phyloP scores from a whole-genome alignment of 148 eudicot genomes.

The Chenopodium suecicum region DNA sequence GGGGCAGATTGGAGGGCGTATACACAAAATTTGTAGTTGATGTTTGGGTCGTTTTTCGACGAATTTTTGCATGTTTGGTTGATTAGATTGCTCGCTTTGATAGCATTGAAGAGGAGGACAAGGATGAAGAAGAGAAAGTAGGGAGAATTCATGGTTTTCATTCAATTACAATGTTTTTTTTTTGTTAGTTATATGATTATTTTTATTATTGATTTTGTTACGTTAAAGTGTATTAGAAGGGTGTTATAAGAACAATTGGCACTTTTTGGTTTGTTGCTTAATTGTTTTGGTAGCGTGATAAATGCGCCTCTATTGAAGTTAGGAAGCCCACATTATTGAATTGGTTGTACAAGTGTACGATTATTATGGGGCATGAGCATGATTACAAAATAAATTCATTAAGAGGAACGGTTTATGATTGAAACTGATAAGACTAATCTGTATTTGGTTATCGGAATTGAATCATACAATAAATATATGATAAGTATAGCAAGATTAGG shows the following conservation, averaged over 20 bases:
- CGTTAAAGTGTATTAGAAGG: background rate
- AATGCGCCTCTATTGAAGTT: background rate
- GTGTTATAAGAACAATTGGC: background rate
- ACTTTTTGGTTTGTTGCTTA: background rate
- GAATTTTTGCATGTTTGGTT: conserved; percentile 27
- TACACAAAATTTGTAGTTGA: conserved; percentile 25
- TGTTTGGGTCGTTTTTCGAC: conserved; percentile 22
- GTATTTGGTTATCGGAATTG: too few species aligned
- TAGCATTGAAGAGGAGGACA: background rate
- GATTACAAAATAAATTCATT: background rate
- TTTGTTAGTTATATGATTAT: background rate
- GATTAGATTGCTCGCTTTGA: conserved; percentile 15
- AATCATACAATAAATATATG: too few species aligned
- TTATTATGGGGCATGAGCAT: background rate
- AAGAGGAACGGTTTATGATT: background rate
- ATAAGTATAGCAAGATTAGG: too few species aligned
- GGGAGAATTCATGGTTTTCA: conserved; percentile 11
- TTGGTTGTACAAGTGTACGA: background rate
- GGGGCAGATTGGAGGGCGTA: conserved; percentile 31
- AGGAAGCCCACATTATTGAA: conserved; percentile 1
- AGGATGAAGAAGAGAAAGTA: conserved; percentile 7
- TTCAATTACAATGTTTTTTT: background rate
- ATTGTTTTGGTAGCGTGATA: background rate
- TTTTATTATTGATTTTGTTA: background rate
- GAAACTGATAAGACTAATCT: too few species aligned